A percentile compares a stretch with the other conserved stretches of the same genome.
Evolutionary conservation across 345 rosid species (phyloP).

Genomic region (Gossypium bickii): DNA sequence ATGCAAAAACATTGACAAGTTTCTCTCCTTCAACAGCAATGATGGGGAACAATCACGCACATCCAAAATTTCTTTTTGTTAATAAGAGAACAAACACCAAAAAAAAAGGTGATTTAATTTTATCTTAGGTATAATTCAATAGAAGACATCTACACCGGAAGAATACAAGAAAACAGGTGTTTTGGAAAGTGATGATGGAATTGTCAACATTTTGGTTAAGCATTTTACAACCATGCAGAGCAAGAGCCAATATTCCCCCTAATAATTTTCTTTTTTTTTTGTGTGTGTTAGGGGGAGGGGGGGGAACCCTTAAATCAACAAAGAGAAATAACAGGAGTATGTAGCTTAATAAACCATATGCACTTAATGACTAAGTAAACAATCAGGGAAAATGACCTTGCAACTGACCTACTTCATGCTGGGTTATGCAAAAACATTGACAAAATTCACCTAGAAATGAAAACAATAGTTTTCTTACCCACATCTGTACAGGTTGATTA

Average conservation of each 20-base stretch:
- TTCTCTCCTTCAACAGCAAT: background rate
- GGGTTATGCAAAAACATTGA: background rate
- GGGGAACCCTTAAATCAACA: background rate
- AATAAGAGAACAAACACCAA: background rate
- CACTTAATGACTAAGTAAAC: background rate
- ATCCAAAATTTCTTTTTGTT: background rate
- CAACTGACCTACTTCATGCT: background rate
- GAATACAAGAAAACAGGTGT: constrained; percentile 3
- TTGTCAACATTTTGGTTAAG: background rate
- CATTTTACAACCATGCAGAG: background rate
- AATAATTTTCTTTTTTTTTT: background rate
- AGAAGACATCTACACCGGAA: background rate
- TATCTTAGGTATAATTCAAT: background rate
- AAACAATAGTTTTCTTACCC: constrained; percentile 58
- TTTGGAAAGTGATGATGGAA: background rate
- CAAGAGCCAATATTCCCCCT: background rate
- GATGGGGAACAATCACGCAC: background rate
- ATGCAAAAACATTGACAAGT: background rate
- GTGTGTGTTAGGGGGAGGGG: background rate
- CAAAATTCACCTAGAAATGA: background rate
- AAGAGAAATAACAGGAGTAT: background rate
- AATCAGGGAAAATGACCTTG: background rate
- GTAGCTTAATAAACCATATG: background rate
- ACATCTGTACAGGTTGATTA: constrained; percentile 99
- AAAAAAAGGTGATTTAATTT: background rate